Evolutionary conservation across 805 yeast genomes (phyloP).

Genomic region (Yarrowia hollandica): DNA sequence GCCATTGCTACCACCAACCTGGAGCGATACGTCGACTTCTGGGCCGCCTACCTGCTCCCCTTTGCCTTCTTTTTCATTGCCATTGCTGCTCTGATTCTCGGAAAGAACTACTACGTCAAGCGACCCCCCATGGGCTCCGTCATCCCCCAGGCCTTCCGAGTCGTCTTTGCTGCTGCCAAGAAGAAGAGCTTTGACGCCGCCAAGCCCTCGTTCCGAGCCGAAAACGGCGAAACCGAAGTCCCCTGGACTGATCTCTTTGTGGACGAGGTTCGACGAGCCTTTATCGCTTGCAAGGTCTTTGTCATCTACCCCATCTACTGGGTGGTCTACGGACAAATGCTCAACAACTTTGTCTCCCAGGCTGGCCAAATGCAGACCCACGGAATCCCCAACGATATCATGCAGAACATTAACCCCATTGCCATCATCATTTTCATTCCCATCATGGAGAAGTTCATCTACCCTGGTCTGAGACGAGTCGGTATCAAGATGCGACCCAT

Average conservation of each 20-base stretch:
- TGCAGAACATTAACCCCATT: conserved; percentile 73
- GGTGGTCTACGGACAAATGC: conserved; percentile 73
- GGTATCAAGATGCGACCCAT: conserved; percentile 65
- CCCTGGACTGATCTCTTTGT: conserved; percentile 71
- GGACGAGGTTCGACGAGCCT: conserved; percentile 66
- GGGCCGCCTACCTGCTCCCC: conserved; percentile 72
- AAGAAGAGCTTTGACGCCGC: conserved; percentile 55
- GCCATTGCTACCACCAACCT: conserved; percentile 75
- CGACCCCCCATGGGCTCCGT: conserved; percentile 64
- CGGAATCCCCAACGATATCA: conserved; percentile 77
- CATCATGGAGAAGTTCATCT: conserved; percentile 59
- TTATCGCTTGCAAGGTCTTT: conserved; percentile 73
- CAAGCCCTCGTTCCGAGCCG: conserved; percentile 57
- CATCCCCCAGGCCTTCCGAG: conserved; percentile 53
- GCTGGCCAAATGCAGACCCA: conserved; percentile 74
- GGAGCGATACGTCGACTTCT: conserved; percentile 59
- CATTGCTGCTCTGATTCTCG: conserved; percentile 52
- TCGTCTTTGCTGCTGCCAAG: conserved; percentile 47
- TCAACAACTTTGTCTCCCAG: conserved; percentile 69
- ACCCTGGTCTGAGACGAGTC: conserved; percentile 52
- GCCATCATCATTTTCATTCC: conserved; percentile 79
- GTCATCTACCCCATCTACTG: conserved; percentile 70
- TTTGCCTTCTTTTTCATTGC: conserved; percentile 67
- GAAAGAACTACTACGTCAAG: conserved; percentile 56
- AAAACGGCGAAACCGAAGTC: conserved; percentile 43